Conservation (phyloP, 495 filamentous ascomycete genomes). For the Aspergillus haitiensis region DNA sequence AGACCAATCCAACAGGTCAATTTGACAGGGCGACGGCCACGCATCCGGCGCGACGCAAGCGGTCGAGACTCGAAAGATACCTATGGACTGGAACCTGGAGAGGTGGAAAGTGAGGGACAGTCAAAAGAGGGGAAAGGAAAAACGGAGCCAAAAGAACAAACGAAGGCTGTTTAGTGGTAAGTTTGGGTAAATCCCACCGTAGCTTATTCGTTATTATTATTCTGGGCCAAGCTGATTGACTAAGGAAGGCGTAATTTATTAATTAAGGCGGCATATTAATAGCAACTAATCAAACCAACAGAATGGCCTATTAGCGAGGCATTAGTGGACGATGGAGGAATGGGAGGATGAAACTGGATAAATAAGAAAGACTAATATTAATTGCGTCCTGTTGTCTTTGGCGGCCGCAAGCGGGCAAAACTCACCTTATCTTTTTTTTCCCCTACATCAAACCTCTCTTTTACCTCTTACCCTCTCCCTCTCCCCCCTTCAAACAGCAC, state of each 20-base stretch:
- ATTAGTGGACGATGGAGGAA: neutral
- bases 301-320: neutral
- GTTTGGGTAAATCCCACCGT: no score
- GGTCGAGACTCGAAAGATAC: neutral
- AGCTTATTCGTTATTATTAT: no score
- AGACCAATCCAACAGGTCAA: conserved; percentile 13
- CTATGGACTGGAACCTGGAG: neutral
- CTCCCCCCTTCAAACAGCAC: neutral
- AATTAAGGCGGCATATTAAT: neutral
- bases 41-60: conserved; percentile 19
- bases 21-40: conserved; percentile 20
- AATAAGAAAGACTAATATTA: neutral
- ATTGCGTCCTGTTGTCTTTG: neutral
- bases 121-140: neutral
- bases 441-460: neutral
- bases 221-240: no score
- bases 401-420: conserved; percentile 1
- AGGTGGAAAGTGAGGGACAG: neutral
- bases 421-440: neutral
- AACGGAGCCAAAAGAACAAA: neutral
- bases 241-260: no score
- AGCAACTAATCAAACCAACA: neutral
- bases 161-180: no score
- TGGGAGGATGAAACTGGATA: neutral
- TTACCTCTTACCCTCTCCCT: neutral